Evolutionary conservation across 2,329 filamentous ascomycete species (phyloP), one percentile per base, ranked within the genome.

Genomic region (Dactylellina parvicollis): DNA sequence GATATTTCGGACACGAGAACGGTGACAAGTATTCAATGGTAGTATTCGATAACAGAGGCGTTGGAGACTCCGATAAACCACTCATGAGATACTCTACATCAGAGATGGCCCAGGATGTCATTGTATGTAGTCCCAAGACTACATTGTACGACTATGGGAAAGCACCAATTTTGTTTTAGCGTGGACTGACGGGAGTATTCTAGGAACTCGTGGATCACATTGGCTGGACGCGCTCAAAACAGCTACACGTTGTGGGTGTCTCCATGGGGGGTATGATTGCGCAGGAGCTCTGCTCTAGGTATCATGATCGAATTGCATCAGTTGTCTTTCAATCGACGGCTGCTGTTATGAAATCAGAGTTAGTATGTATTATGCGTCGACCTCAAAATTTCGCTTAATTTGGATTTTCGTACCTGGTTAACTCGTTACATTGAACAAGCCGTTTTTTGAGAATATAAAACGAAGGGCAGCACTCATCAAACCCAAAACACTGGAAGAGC

Each of bases 241-340:
- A 86, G 56, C 76, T 89, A 12, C 88, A 96, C 81, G 80, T 96
- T 57, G 83, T 90, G 32, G 92, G 92, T 64, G 88, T 94, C 75
- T 92, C 89, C 70, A 90, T 96, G 86, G 92, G 92, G 75, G 92
- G 92, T 67, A 96, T 96, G 92, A 94, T 96, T 77, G 87, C 91
- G 1, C 92, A 96, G 81, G 92, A 96, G 81, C 79, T 96, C 77
- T 87, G 85, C 20, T 83, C 81, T 76, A 80, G 83, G n/a, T 81
- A 83, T 28, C 87, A 87, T 0, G 75, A 81, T 10, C 82, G 85
- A 49, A 79, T 91, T 59, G 81, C 82, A 22, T 86, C 84, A 14
- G 81, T 91, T 16, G 84, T 82, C 32, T 83, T 91, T 2, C 80
- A 88, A 74, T 87, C 85, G 79, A 90, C 89, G 1, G 86, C 88